These are phyloP conservation scores for Melastoma candidum DNA, from an alignment of 441 rosid genomes.

Conservation along the genomic window DNA sequence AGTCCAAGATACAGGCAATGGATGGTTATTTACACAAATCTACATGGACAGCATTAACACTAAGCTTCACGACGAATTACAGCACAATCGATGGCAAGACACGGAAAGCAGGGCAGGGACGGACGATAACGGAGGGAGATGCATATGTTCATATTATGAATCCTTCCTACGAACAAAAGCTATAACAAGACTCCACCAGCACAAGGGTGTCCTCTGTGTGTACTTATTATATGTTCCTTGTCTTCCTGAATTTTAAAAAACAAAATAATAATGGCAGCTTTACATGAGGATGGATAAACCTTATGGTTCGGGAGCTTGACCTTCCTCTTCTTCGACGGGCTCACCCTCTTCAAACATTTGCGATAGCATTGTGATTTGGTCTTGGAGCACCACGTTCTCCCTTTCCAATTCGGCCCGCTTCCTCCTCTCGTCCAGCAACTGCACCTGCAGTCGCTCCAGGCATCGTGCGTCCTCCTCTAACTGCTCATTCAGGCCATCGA, in stretches of 20 bases:
- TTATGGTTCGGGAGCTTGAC: slow-evolving; percentile 15
- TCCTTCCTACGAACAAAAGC: too few species aligned
- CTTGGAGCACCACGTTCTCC: slow-evolving; percentile 71
- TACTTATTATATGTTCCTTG: too few species aligned
- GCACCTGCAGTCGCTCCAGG: slow-evolving; percentile 80
- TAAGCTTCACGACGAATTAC: too few species aligned
- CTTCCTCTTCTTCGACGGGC: slow-evolving; percentile 30
- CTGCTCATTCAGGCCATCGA: slow-evolving; percentile 85
- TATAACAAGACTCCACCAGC: too few species aligned
- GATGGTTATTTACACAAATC: too few species aligned
- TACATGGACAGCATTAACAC: too few species aligned
- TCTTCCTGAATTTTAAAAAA: background rate
- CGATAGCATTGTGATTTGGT: slow-evolving; percentile 76
- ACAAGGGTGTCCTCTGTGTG: too few species aligned
- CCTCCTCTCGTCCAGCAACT: slow-evolving; percentile 71
- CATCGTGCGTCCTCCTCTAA: slow-evolving; percentile 78
- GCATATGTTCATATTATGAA: too few species aligned
- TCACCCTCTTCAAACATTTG: slow-evolving; percentile 71
- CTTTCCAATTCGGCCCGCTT: slow-evolving; percentile 73
- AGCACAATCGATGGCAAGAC: background rate
- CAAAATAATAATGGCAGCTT: background rate
- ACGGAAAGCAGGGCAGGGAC: background rate
- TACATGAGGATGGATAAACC: background rate
- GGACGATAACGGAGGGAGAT: too few species aligned
- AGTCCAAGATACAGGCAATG: too few species aligned